Evolutionary conservation across 2,329 filamentous ascomycete species (phyloP).

Genomic region (Annulohypoxylon truncatum): DNA sequence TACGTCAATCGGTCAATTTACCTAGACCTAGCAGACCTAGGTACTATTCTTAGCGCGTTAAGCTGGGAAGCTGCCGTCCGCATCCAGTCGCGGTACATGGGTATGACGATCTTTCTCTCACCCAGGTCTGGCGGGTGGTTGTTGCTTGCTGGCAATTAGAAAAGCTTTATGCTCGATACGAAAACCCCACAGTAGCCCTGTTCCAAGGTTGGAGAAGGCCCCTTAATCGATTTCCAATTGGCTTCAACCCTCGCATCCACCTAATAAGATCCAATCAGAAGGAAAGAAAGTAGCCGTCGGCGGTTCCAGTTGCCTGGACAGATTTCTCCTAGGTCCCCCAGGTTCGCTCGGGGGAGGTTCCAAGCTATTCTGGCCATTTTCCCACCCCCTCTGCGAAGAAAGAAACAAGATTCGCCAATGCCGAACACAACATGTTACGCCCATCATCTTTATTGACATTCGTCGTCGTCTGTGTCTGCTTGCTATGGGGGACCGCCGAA

Average conservation of each 20-base stretch:
- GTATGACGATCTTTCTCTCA: conserved; percentile 33
- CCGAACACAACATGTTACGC: conserved; percentile 42
- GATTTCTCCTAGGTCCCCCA: conserved; percentile 20
- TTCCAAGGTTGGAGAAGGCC: background rate
- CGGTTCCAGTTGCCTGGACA: conserved; percentile 12
- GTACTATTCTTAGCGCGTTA: conserved; percentile 23
- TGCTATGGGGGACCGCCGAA: conserved; percentile 57
- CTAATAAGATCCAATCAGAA: conserved; percentile 13
- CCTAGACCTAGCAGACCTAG: background rate
- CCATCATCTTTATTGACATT: conserved; percentile 45
- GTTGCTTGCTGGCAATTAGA: conserved; percentile 7
- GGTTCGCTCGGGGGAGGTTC: conserved; percentile 7
- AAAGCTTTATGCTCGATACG: background rate
- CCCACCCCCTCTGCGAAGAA: background rate
- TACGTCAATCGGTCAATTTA: conserved; percentile 22
- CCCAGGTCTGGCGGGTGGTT: too few species aligned
- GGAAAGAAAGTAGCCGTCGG: background rate
- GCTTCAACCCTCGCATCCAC: conserved; percentile 11
- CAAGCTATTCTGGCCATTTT: background rate
- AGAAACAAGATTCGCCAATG: conserved; percentile 24
- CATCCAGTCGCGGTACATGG: conserved; percentile 2
- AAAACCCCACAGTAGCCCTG: conserved; percentile 9
- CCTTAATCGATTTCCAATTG: conserved; percentile 9
- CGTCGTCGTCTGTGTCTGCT: conserved; percentile 53
- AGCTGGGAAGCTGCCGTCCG: background rate